A percentile compares a stretch with the other conserved stretches of the same genome.
Evolutionary conservation across 2,329 filamentous ascomycete species (phyloP).

Genomic region (Fusarium nodosum): DNA sequence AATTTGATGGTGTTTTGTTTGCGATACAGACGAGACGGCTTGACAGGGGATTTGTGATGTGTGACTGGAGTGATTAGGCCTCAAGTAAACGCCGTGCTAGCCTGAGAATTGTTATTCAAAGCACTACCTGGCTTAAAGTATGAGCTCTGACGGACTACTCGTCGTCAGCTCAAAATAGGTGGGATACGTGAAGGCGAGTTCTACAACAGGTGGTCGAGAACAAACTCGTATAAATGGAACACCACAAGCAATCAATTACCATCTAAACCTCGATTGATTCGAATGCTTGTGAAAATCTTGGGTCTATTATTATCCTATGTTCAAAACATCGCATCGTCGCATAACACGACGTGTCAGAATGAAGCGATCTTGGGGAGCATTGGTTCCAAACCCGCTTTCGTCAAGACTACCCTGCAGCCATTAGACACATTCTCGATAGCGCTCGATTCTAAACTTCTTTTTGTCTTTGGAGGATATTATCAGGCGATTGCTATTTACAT

Average conservation of each 20-base stretch:
- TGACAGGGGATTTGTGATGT: background rate
- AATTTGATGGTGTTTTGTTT: conserved; percentile 45
- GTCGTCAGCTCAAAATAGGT: background rate
- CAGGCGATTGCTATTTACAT: fast-evolving
- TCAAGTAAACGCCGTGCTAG: background rate
- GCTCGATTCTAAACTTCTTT: no score
- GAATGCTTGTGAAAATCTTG: fast-evolving
- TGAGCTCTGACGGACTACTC: background rate
- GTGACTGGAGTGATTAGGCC: background rate
- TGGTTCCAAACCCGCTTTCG: background rate
- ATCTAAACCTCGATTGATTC: background rate
- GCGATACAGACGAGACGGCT: background rate
- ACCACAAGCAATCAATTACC: background rate
- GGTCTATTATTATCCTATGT: background rate
- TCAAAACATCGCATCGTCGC: background rate
- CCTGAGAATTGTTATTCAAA: no score
- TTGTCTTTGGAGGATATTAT: background rate
- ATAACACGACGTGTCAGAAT: background rate
- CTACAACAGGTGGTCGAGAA: no score
- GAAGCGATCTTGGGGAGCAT: background rate
- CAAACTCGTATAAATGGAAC: fast-evolving
- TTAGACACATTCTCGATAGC: background rate
- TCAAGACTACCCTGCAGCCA: background rate
- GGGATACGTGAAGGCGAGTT: no score
- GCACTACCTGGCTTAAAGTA: no score